Evolutionary conservation across 139 green algal species (phyloP).

Genomic region (Dunaliella primolecta): DNA sequence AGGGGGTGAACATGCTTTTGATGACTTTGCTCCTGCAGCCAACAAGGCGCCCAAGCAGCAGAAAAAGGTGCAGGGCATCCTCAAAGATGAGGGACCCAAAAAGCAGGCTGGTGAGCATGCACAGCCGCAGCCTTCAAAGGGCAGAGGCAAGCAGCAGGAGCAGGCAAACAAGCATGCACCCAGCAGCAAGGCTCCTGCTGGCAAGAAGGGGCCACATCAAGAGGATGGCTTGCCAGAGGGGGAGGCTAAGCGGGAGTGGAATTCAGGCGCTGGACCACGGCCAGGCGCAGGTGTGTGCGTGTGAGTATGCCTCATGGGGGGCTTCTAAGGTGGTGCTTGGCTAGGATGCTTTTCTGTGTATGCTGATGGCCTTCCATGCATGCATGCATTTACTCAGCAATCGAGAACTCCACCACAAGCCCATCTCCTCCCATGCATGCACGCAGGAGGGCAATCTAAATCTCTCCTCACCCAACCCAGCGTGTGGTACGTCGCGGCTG

Average conservation of each 20-base stretch:
- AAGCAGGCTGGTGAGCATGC: not conserved
- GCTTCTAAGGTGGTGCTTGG: too few relatives aligned
- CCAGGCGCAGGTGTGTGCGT: conserved; percentile 40
- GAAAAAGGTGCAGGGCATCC: not conserved
- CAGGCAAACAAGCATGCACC: not conserved
- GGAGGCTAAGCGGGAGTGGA: conserved; percentile 47
- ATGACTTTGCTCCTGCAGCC: conserved; percentile 68
- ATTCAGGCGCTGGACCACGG: conserved; percentile 50
- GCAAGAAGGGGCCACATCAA: conserved; percentile 10
- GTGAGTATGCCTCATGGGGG: not conserved
- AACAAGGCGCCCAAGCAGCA: not conserved
- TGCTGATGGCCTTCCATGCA: not conserved
- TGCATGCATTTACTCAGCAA: not conserved
- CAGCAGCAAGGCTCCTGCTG: too few relatives aligned
- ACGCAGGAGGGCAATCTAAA: conserved; percentile 35
- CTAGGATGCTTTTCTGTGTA: too few relatives aligned
- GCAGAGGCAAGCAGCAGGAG: not conserved
- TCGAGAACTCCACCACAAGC: not conserved
- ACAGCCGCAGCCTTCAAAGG: not conserved
- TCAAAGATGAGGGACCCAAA: too few relatives aligned
- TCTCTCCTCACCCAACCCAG: conserved; percentile 58
- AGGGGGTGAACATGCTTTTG: conserved; percentile 47
- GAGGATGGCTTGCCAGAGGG: not conserved
- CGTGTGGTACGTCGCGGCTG: conserved; percentile 63
- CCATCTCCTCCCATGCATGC: not conserved